A percentile compares a stretch with the other conserved stretches of the same genome.
Conservation (phyloP, 495 filamentous ascomycete species). For the Lasiosphaeria ovina region DNA sequence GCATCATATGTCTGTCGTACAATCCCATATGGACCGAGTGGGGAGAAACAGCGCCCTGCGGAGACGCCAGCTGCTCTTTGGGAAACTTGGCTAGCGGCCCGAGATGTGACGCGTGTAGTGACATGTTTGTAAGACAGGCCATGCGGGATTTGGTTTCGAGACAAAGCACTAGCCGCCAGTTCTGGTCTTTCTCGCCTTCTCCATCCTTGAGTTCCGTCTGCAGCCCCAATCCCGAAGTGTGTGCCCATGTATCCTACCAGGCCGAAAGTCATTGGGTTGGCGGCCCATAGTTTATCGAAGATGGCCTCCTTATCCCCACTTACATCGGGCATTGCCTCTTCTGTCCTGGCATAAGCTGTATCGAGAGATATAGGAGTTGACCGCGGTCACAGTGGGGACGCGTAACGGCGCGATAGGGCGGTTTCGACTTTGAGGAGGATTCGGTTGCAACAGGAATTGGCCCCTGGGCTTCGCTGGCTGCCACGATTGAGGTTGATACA, state of each 20-base stretch:
- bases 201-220: conserved; percentile 4
- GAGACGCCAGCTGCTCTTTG: conserved; percentile 5
- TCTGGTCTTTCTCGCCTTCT: neutral
- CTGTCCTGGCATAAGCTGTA: neutral
- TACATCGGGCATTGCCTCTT: no score
- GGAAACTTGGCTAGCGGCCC: conserved; percentile 19
- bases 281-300: neutral
- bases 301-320: conserved; percentile 9
- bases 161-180: conserved; percentile 17
- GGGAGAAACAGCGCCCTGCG: conserved; percentile 11
- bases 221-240: conserved; percentile 3
- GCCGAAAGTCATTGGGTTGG: neutral
- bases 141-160: conserved; percentile 24
- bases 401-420: conserved; percentile 20
- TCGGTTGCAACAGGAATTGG: conserved; percentile 19
- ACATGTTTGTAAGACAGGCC: conserved; percentile 31
- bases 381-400: conserved; percentile 17
- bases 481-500: conserved; percentile 23
- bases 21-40: conserved; percentile 18
- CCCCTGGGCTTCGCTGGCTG: conserved; percentile 17
- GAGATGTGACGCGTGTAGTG: conserved; percentile 27
- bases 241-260: conserved; percentile 14
- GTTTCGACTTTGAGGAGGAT: conserved; percentile 14
- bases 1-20: conserved; percentile 18
- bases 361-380: conserved; percentile 15